A percentile compares a stretch with the other conserved stretches of the same genome.
Evolutionary conservation across 768 basidiomycete species (phyloP).

Genomic region (Leccinum variicolor): DNA sequence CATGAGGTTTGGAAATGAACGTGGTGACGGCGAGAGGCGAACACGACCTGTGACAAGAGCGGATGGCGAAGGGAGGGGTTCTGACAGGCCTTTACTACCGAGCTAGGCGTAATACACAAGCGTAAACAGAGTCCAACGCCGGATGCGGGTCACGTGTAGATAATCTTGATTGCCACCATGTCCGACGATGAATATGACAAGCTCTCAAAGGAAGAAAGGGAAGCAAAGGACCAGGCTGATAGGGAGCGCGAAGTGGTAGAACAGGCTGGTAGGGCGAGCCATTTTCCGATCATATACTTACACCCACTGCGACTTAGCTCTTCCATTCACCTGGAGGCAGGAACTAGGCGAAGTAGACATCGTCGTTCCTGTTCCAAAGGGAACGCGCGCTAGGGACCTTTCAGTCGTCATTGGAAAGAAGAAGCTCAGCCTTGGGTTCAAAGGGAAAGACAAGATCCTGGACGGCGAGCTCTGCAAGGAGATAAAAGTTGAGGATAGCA

Average conservation of each 20-base stretch:
- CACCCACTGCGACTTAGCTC: slow-evolving; percentile 41
- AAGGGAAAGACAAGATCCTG: slow-evolving; percentile 81
- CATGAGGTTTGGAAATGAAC: slow-evolving; percentile 40
- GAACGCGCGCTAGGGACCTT: slow-evolving; percentile 80
- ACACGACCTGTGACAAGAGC: slow-evolving; percentile 7
- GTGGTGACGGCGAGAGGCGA: slow-evolving; percentile 3
- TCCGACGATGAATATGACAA: slow-evolving; percentile 65
- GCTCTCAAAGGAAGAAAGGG: slow-evolving; percentile 71
- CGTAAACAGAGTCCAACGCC: slow-evolving; percentile 25
- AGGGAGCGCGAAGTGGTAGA: slow-evolving; percentile 69
- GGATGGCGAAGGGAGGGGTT: slow-evolving; percentile 3
- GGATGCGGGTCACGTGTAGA: slow-evolving; percentile 25
- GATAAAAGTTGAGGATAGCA: slow-evolving; percentile 94
- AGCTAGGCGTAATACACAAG: slow-evolving; percentile 29
- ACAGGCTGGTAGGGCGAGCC: slow-evolving; percentile 68
- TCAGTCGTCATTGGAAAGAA: slow-evolving; percentile 73
- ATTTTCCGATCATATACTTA: slow-evolving; percentile 15
- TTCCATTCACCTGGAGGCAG: slow-evolving; percentile 93
- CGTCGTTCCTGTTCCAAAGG: slow-evolving; percentile 78
- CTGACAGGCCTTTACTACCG: slow-evolving; percentile 3
- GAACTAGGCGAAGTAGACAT: slow-evolving; percentile 86
- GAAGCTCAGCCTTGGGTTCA: slow-evolving; percentile 78
- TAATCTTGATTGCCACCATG: slow-evolving; percentile 31
- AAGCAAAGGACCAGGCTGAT: slow-evolving; percentile 65
- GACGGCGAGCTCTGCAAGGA: slow-evolving; percentile 91